Conservation (phyloP, 129 eudicot species). For the Mikania micrantha region DNA sequence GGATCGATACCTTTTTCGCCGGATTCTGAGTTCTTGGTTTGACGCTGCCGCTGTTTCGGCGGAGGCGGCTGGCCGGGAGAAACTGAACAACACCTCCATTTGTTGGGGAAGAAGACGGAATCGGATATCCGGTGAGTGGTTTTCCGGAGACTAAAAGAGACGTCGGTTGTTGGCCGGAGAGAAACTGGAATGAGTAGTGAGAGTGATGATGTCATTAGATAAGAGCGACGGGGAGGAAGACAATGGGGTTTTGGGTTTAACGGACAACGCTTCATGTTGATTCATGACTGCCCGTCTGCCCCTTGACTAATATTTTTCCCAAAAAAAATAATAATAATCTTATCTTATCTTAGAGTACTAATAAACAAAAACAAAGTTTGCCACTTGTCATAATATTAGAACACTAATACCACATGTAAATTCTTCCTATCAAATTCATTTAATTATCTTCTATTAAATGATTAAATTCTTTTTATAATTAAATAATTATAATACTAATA, state of each 20-base stretch:
- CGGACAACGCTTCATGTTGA: neutral
- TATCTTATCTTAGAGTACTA: too few species aligned
- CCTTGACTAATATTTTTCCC: too few species aligned
- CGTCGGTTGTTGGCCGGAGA: slow-evolving; percentile 23
- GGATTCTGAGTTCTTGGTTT: slow-evolving; percentile 20
- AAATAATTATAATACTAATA: too few species aligned
- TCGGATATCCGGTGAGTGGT: slow-evolving; percentile 17
- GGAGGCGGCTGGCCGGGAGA: slow-evolving; percentile 39
- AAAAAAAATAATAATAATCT: too few species aligned
- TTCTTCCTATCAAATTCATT: too few species aligned
- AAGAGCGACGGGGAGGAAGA: slow-evolving; percentile 3
- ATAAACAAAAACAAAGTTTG: too few species aligned
- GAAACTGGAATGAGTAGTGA: slow-evolving; percentile 26
- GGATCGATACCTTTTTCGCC: slow-evolving; percentile 67
- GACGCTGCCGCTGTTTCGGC: slow-evolving; percentile 24
- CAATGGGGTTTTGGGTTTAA: slow-evolving; percentile 37
- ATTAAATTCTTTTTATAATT: too few species aligned
- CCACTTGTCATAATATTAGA: too few species aligned
- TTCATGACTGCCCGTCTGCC: too few species aligned
- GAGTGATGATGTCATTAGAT: slow-evolving; percentile 36
- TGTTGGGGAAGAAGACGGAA: slow-evolving; percentile 26
- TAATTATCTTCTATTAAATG: too few species aligned
- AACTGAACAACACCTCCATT: slow-evolving; percentile 61
- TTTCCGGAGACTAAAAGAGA: neutral
- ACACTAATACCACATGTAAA: too few species aligned